These are phyloP conservation scores for Naganishia friedmannii DNA, from an alignment of 768 basidiomycete genomes.

Conservation along the genomic window DNA sequence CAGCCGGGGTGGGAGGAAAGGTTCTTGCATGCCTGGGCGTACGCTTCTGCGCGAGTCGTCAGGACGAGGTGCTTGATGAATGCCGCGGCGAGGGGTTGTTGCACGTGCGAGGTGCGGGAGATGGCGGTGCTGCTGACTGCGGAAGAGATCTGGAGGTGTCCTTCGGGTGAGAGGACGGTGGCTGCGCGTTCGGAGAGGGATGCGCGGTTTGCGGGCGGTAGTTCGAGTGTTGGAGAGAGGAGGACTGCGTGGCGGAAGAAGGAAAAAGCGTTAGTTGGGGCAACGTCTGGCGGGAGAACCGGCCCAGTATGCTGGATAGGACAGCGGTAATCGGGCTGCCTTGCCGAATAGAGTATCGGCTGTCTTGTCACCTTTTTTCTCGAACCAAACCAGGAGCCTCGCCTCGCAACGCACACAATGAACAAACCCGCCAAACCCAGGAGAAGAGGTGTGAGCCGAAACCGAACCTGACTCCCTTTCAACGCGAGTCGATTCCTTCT, in stretches of 20 bases:
- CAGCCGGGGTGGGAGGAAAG: constrained; percentile 16
- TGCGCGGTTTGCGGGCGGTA: not conserved
- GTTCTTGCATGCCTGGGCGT: constrained; percentile 18
- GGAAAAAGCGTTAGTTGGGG: not conserved
- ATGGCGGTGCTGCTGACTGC: constrained; percentile 24
- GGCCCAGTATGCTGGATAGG: too few species aligned
- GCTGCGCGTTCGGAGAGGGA: not conserved
- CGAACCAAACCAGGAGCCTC: too few species aligned
- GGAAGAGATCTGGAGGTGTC: constrained; percentile 10
- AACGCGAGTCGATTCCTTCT: too few species aligned
- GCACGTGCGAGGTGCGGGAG: constrained; percentile 5
- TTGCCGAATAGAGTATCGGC: too few species aligned
- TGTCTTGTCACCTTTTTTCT: too few species aligned
- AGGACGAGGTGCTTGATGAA: constrained; percentile 29
- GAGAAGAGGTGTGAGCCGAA: too few species aligned
- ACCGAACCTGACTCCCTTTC: too few species aligned
- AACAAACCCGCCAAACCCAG: too few species aligned
- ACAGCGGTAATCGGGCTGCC: too few species aligned
- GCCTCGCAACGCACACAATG: too few species aligned
- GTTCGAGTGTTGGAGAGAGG: constrained; percentile 19
- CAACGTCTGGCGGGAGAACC: too few species aligned
- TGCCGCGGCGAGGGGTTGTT: constrained; percentile 12
- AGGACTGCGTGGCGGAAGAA: constrained; percentile 18
- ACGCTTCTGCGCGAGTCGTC: constrained; percentile 1
- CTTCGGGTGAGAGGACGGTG: not conserved